A percentile compares a stretch with the other conserved stretches of the same genome.
phyloP scores from a whole-genome alignment of 148 eudicot species.

The Cornus controversa region DNA sequence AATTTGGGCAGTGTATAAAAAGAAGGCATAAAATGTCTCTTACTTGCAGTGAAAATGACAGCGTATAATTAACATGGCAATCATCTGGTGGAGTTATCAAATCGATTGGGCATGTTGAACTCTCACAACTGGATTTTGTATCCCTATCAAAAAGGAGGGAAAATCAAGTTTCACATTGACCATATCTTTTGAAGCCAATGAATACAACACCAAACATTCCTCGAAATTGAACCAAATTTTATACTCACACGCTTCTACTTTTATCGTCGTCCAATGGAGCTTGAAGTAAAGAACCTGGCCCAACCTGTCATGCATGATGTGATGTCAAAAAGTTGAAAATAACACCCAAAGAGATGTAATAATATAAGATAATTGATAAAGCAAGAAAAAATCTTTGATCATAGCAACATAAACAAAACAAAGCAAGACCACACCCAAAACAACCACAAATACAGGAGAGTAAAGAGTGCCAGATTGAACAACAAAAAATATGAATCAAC shows the following conservation, averaged over 20 bases:
- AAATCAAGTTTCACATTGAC: constrained; percentile 14
- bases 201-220: constrained; percentile 2
- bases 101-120: constrained; percentile 66
- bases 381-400: neutral
- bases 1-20: neutral
- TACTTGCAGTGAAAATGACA: constrained; percentile 82
- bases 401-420: neutral
- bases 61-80: constrained; percentile 81
- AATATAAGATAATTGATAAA: neutral
- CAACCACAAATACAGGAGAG: neutral
- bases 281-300: constrained; percentile 79
- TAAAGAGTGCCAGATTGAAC: neutral
- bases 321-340: neutral
- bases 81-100: constrained; percentile 83
- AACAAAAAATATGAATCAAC: neutral
- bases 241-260: constrained; percentile 66
- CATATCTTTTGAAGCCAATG: constrained; percentile 6
- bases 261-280: constrained; percentile 79
- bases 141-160: constrained; percentile 36
- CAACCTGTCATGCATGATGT: constrained; percentile 49
- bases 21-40: constrained; percentile 12
- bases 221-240: constrained; percentile 12
- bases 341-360: neutral
- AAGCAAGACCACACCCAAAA: neutral
- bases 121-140: constrained; percentile 66